Conservation (phyloP, 2,329 filamentous ascomycete genomes). For the Elsinoe batatas region DNA sequence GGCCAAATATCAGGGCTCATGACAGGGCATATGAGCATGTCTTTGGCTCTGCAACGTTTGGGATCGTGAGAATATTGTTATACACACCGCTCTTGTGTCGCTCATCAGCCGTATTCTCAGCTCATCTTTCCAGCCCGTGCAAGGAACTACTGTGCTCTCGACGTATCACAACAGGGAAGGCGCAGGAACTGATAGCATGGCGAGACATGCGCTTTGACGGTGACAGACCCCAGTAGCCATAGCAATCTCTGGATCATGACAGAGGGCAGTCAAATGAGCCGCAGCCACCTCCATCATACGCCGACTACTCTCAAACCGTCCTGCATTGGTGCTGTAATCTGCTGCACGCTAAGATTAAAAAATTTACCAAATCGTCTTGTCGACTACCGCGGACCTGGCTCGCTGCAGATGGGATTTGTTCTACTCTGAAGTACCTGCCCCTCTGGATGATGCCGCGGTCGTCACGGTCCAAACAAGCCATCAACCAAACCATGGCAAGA, state of each 20-base stretch:
- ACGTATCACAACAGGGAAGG: neutral
- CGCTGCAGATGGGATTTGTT: slow-evolving; percentile 1
- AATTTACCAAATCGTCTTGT: neutral
- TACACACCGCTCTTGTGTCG: too few species aligned
- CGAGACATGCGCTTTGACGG: neutral
- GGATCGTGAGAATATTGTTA: too few species aligned
- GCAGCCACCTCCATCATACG: slow-evolving; percentile 11
- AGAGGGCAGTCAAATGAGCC: neutral
- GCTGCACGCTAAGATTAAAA: slow-evolving; percentile 8
- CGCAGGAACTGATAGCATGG: neutral
- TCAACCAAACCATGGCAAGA: neutral
- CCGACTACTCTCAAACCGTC: slow-evolving; percentile 10
- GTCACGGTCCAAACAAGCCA: slow-evolving; percentile 5
- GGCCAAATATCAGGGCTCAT: too few species aligned
- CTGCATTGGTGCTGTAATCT: slow-evolving; percentile 1
- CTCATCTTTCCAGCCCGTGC: too few species aligned
- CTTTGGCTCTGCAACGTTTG: too few species aligned
- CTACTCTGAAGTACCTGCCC: neutral
- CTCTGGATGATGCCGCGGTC: neutral
- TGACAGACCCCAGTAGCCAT: neutral
- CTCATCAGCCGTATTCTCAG: too few species aligned
- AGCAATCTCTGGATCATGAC: neutral
- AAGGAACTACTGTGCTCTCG: too few species aligned
- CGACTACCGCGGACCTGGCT: slow-evolving; percentile 10
- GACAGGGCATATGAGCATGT: too few species aligned